Conservation (phyloP, 768 basidiomycete genomes). For the Terana coerulea region DNA sequence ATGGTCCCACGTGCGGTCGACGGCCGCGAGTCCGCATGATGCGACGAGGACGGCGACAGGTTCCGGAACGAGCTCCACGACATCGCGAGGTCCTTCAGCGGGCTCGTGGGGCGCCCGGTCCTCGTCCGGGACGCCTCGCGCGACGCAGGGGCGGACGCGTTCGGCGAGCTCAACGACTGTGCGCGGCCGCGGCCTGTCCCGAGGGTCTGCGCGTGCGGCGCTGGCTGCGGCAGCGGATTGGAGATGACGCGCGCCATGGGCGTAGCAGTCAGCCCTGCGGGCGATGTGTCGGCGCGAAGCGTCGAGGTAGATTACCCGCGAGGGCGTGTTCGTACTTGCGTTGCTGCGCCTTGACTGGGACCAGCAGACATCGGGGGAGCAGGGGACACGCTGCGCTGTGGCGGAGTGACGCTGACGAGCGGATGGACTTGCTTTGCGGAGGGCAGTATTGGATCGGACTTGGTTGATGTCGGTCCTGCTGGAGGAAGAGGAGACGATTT, state of each 20-base stretch:
- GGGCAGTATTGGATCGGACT: neutral
- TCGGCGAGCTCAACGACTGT: neutral
- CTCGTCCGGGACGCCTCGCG: neutral
- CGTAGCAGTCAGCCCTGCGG: neutral
- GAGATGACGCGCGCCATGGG: constrained; percentile 17
- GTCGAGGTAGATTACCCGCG: constrained; percentile 20
- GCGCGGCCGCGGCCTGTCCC: neutral
- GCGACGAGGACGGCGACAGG: neutral
- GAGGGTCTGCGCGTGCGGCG: neutral
- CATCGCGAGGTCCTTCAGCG: neutral
- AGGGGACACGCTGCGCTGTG: neutral
- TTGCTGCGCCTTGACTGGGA: neutral
- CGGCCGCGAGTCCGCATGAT: neutral
- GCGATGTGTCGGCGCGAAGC: constrained; percentile 8
- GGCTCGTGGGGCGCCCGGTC: neutral
- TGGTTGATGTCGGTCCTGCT: neutral
- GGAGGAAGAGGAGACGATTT: neutral
- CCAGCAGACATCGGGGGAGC: neutral
- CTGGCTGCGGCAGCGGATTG: constrained; percentile 10
- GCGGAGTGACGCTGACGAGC: neutral
- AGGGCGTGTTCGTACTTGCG: neutral
- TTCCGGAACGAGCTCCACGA: neutral
- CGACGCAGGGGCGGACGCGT: neutral
- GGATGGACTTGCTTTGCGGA: neutral
- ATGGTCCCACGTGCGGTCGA: neutral